Percentiles rank a stretch among this genome's conserved stretches.
These are phyloP conservation scores for Lachancea kluyveri DNA, from an alignment of 805 yeast species.

Conservation along the genomic window DNA sequence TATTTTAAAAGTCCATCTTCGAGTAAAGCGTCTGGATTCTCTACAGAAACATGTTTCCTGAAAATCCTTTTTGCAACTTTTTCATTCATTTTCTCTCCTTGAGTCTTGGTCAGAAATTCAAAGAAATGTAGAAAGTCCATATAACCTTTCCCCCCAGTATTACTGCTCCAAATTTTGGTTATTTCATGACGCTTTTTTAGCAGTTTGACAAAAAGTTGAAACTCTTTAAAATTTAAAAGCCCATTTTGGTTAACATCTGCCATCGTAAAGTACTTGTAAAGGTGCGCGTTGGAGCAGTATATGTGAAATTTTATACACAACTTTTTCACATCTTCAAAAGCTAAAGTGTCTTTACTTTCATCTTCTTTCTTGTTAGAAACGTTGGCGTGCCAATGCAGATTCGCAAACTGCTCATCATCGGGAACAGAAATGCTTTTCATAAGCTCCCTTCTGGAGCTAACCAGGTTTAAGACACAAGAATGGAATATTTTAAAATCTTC, in stretches of 20 bases:
- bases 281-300: constrained; percentile 50
- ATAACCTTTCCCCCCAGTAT: constrained; percentile 19
- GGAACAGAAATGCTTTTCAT: constrained; percentile 59
- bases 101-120: constrained; percentile 42
- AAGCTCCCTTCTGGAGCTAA: constrained; percentile 51
- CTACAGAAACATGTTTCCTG: constrained; percentile 19
- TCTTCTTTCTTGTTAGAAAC: constrained; percentile 33
- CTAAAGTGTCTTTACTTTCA: constrained; percentile 34
- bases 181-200: constrained; percentile 66
- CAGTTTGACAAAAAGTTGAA: constrained; percentile 64
- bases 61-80: constrained; percentile 33
- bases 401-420: constrained; percentile 51
- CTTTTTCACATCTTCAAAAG: constrained; percentile 62
- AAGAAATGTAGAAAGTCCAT: constrained; percentile 31
- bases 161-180: constrained; percentile 38
- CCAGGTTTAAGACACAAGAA: constrained; percentile 48
- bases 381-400: constrained; percentile 55
- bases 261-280: constrained; percentile 44
- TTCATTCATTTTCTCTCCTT: constrained; percentile 37
- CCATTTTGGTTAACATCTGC: constrained; percentile 47
- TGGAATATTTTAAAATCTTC: constrained; percentile 50
- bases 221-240: constrained; percentile 61
- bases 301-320: constrained; percentile 66
- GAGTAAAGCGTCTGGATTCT: constrained; percentile 30
- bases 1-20: constrained; percentile 25